Evolutionary conservation across 805 yeast species (phyloP).

Genomic region (Candida ulmi): DNA sequence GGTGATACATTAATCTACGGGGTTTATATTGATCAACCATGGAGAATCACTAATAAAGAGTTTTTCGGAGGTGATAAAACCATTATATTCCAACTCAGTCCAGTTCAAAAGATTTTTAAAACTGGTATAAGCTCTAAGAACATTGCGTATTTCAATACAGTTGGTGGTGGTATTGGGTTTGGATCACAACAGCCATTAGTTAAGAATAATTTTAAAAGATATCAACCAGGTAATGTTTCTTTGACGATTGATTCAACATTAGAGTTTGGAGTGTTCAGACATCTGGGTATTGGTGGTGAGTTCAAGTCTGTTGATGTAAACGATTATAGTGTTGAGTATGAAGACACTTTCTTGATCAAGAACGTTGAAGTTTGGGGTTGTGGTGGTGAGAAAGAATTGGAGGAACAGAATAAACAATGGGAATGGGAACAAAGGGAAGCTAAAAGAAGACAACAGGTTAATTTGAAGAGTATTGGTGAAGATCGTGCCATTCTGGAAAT

Average conservation of each 20-base stretch:
- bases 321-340: conserved; percentile 37
- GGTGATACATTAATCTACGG: conserved; percentile 51
- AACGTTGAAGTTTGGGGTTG: conserved; percentile 91
- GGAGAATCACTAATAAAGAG: conserved; percentile 69
- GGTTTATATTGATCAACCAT: conserved; percentile 61
- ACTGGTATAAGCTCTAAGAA: conserved; percentile 30
- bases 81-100: conserved; percentile 60
- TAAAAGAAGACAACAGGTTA: conserved; percentile 65
- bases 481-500: conserved; percentile 81
- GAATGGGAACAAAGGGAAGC: conserved; percentile 92
- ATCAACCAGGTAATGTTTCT: conserved; percentile 71
- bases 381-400: conserved; percentile 73
- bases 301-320: conserved; percentile 30
- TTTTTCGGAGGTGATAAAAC: conserved; percentile 62
- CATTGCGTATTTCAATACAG: conserved; percentile 59
- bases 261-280: conserved; percentile 78
- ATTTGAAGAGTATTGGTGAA: conserved; percentile 63
- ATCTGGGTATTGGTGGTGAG: conserved; percentile 52
- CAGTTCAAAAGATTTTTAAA: conserved; percentile 53
- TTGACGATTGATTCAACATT: conserved; percentile 70
- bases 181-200: conserved; percentile 65
- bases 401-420: conserved; percentile 73
- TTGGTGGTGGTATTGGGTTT: conserved; percentile 79
- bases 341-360: conserved; percentile 63
- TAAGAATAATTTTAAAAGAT: conserved; percentile 39